Base-by-base conservation (phyloP, 2,329 filamentous ascomycete species). In the Stachybotrys elegans region DNA sequence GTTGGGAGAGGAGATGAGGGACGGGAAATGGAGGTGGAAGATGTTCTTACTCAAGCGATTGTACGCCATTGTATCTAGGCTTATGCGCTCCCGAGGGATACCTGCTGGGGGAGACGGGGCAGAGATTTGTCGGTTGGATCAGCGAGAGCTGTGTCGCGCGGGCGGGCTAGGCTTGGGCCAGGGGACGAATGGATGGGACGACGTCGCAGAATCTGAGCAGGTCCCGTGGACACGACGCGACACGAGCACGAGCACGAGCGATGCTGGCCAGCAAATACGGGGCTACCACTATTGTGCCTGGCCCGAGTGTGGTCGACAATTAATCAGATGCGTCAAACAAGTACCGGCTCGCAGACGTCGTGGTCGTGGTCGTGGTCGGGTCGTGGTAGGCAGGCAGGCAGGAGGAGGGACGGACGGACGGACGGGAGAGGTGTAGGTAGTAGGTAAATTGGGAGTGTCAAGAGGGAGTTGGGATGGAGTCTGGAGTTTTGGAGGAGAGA, bases 1-100 rank as follows among this genome's bases (percentile, higher is more conserved):
- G 22, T 31, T 22, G 32, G 37, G 37, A 17, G 22, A 38, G 34
- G 36, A 39, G 38, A 11, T 21, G 35, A 34, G 14, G 37, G 17
- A 22, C 27, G 32, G 35, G n/a, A 50, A 29, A 50, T 48, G 54
- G 52, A 51, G 57, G 38, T 43, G 40, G 47, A 51, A 48, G 48
- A 16, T 14, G 21, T 8, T 79, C 80, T 71, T 75, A 80, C 84
- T 81, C 74, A 88, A 67, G 57, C 83, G 81, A 72, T 87, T 86
- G 71, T 88, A 88, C 62, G 81, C 79, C 82, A 87, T 86, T 68
- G 62, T 68, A 43, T 55, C 48, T 49, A 27, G 43, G 51, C 51
- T 47, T 47, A 49, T 50, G 55, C 55, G 55, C 55, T 54, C 50
- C 46, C 31, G 46, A 27, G 45, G 46, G 55, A 47, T 55, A 53